Base-by-base conservation (phyloP, 2,329 filamentous ascomycete species). In the Eutypella sp. region DNA sequence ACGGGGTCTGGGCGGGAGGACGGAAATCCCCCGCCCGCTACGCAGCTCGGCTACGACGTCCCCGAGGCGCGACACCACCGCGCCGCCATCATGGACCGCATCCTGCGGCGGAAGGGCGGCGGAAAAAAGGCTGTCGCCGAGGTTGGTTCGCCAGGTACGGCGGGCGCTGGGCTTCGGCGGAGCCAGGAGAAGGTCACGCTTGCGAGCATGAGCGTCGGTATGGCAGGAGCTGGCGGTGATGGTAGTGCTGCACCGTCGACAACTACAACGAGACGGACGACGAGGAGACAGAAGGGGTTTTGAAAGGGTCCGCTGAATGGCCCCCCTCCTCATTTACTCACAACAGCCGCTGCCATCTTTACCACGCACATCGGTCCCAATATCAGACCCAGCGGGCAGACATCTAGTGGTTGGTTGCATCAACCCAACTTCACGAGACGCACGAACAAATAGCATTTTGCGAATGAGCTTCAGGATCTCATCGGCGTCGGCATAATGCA, bases 41-140 rank as follows among this genome's bases (percentile, higher is more conserved):
- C 78, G 7, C 77, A 82, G 59, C 63, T 82, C 3, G 70, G 70
- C 47, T 81, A 81, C 46, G 66, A 71, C 4, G 74, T 79, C 47
- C 71, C 74, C 0, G 70, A 75, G 16, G 75, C 74, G 3, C 62
- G 68, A 49, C 61, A 65, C 47, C 57, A 61, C 37, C 55, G 62
- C 3, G 53, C 53, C 13, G 50, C 47, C 6, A 50, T 63, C 7
- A 44, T 61, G 37, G 53, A 55, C 25, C 54, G 54, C 19, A 58
- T 63, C 42, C 27, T 43, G 31, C 36, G 41, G 36, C 19, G 18
- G 5, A 11, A n/a, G 3, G 20, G 36, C 15, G 8, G 36, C 9
- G 36, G 6, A 36, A 38, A 6, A 34, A 44, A 3, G 10, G 7
- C 16, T n/a, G n/a, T n/a, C n/a, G n/a, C n/a, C n/a, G n/a, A n/a